phyloP scores from a whole-genome alignment of 352 stramenopile genomes.

The Ochromonadaceae sp. region DNA sequence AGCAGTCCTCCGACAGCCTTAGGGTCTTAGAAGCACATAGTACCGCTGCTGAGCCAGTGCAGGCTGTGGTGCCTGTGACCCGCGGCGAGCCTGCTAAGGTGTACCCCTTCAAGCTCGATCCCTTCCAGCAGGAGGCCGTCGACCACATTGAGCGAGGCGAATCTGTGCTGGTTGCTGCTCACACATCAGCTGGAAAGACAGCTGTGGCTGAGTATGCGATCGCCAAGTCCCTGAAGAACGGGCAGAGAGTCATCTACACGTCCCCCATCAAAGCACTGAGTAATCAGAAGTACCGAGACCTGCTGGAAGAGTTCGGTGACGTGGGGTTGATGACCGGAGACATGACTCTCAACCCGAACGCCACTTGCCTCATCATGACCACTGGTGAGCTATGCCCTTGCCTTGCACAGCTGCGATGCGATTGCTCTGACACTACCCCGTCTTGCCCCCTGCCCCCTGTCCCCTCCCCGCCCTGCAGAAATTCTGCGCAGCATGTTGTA shows the following conservation, averaged over 20 bases:
- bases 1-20: too few species aligned
- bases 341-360: conserved; percentile 97
- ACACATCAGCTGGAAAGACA: conserved; percentile 90
- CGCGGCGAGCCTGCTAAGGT: conserved; percentile 79
- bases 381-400: conserved; percentile 37
- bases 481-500: conserved; percentile 98
- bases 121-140: conserved; percentile 92
- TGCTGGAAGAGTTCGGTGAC: conserved; percentile 70
- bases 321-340: conserved; percentile 99
- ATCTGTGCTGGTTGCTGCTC: conserved; percentile 92
- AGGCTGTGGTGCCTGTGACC: too few species aligned
- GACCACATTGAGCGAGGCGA: conserved; percentile 86
- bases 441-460: too few species aligned
- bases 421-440: too few species aligned
- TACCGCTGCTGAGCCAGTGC: too few species aligned
- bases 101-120: conserved; percentile 93
- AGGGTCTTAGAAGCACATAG: too few species aligned
- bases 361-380: conserved; percentile 92
- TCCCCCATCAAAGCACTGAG: conserved; percentile 97
- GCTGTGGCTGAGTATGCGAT: conserved; percentile 94
- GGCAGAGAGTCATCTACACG: conserved; percentile 94
- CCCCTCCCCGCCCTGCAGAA: too few species aligned
- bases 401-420: too few species aligned
- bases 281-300: conserved; percentile 99
- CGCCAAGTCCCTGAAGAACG: conserved; percentile 74